Percentiles rank a stretch among this genome's conserved stretches.
These are phyloP conservation scores for Thelonectria blattea DNA, from an alignment of 2,329 filamentous ascomycete genomes.

Conservation along the genomic window DNA sequence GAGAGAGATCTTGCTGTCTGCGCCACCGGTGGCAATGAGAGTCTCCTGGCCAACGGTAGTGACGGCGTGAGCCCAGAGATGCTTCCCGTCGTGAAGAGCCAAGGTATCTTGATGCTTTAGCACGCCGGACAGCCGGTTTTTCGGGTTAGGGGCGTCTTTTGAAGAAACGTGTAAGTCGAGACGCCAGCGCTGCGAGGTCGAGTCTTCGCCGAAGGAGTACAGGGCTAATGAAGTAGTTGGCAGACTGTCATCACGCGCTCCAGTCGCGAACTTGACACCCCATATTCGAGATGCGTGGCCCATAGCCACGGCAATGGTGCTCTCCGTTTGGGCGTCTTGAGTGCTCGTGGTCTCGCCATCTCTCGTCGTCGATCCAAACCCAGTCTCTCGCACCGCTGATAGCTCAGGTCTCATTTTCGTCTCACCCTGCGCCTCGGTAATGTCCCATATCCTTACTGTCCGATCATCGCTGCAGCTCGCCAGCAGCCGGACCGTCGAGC, in stretches of 20 bases:
- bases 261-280: constrained; percentile 72
- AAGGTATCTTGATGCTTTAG: constrained; percentile 62
- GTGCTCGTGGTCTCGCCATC: constrained; percentile 31
- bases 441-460: constrained; percentile 87
- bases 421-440: constrained; percentile 58
- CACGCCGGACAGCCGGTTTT: constrained; percentile 24
- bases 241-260: constrained; percentile 27
- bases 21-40: constrained; percentile 76
- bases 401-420: constrained; percentile 24
- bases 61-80: constrained; percentile 79
- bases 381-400: constrained; percentile 60
- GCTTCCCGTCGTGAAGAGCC: constrained; percentile 80
- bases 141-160: not conserved
- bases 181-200: constrained; percentile 76
- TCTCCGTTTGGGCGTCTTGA: constrained; percentile 21
- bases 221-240: constrained; percentile 52
- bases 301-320: constrained; percentile 74
- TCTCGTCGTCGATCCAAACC: constrained; percentile 56
- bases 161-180: constrained; percentile 47
- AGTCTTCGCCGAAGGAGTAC: constrained; percentile 86
- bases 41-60: constrained; percentile 40
- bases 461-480: constrained; percentile 95
- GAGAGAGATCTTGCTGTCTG: constrained; percentile 74
- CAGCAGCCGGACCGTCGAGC: constrained; percentile 64
- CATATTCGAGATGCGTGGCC: constrained; percentile 91